A percentile compares a stretch with the other conserved stretches of the same genome.
phyloP scores from a whole-genome alignment of 2,329 filamentous ascomycete species.

The Penicillium sp. region DNA sequence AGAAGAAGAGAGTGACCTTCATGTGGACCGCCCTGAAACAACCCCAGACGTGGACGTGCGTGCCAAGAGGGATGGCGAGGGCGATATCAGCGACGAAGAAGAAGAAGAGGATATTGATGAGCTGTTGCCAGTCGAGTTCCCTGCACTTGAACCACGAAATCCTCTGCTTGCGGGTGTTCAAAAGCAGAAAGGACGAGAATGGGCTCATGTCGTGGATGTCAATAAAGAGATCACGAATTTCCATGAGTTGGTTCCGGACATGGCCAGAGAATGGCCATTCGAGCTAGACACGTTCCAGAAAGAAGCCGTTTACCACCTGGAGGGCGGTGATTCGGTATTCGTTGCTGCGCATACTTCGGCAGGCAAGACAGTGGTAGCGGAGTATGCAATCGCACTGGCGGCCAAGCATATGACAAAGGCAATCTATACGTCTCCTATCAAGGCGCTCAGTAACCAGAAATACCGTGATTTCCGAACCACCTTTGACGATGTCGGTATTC shows the following conservation, averaged over 20 bases:
- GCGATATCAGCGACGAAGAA: slow-evolving; percentile 27
- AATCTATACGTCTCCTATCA: slow-evolving; percentile 98
- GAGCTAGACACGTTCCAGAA: slow-evolving; percentile 98
- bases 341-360: slow-evolving; percentile 96
- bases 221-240: slow-evolving; percentile 93
- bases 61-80: slow-evolving; percentile 22
- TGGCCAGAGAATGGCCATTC: slow-evolving; percentile 94
- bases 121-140: slow-evolving; percentile 85
- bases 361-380: slow-evolving; percentile 95
- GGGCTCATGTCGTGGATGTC: slow-evolving; percentile 98
- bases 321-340: slow-evolving; percentile 94
- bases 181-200: slow-evolving; percentile 74
- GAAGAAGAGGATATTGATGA: slow-evolving; percentile 66
- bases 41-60: slow-evolving; percentile 9
- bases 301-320: slow-evolving; percentile 94
- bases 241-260: slow-evolving; percentile 83
- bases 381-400: slow-evolving; percentile 93
- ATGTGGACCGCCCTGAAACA: slow-evolving; percentile 49
- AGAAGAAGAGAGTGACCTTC: slow-evolving; percentile 37
- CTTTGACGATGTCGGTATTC: slow-evolving; percentile 93
- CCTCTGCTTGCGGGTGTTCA: slow-evolving; percentile 64
- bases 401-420: slow-evolving; percentile 99
- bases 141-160: slow-evolving; percentile 79
- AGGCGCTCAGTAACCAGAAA: slow-evolving; percentile 96
- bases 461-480: slow-evolving; percentile 87